These are phyloP conservation scores for Pterocarpus macrocarpus DNA, from an alignment of 306 rosid genomes.

Conservation along the genomic window DNA sequence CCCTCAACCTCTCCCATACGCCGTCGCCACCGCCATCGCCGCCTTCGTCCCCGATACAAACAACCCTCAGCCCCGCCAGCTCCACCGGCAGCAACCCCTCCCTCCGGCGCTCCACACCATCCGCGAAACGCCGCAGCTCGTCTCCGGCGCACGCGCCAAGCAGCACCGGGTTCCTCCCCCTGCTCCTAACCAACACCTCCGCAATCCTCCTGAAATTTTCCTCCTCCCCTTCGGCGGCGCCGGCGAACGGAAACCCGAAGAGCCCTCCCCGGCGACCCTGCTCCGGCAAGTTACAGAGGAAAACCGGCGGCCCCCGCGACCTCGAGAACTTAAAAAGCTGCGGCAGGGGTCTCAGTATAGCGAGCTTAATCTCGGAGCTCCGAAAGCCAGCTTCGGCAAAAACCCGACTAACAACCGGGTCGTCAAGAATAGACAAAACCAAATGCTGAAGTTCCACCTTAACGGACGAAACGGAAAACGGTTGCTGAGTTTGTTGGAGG, in stretches of 20 bases:
- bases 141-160: conserved; percentile 78
- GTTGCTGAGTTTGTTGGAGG: conserved; percentile 47
- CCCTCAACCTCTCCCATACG: conserved; percentile 44
- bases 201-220: conserved; percentile 77
- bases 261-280: conserved; percentile 56
- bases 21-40: conserved; percentile 46
- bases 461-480: conserved; percentile 71
- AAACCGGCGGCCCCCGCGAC: conserved; percentile 72
- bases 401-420: conserved; percentile 95
- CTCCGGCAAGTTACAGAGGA: conserved; percentile 71
- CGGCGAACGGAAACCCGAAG: conserved; percentile 56
- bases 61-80: conserved; percentile 59
- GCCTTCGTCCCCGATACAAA: conserved; percentile 62
- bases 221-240: conserved; percentile 30
- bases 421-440: conserved; percentile 83
- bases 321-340: conserved; percentile 59
- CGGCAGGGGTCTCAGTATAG: conserved; percentile 78
- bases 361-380: conserved; percentile 91
- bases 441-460: conserved; percentile 93
- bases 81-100: conserved; percentile 67
- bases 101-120: conserved; percentile 58
- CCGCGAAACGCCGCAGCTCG: conserved; percentile 62
- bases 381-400: conserved; percentile 97
- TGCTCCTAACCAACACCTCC: conserved; percentile 64
- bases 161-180: conserved; percentile 80